These are phyloP conservation scores for Glonium stellatum DNA, from an alignment of 495 filamentous ascomycete species.

Conservation along the genomic window DNA sequence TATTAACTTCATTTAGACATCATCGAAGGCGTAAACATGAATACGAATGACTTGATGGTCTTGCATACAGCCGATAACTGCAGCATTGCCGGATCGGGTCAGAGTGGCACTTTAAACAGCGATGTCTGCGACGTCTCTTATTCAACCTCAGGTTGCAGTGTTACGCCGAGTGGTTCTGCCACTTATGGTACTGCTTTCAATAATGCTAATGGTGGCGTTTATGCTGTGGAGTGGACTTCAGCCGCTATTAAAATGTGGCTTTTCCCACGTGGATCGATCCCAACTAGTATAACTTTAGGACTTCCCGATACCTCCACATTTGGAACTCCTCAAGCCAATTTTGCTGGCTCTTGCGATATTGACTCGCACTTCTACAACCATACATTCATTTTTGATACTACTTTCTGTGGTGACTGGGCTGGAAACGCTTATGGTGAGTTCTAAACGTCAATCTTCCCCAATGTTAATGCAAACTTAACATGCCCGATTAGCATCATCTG, in stretches of 20 bases:
- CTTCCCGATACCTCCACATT: conserved; percentile 57
- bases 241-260: conserved; percentile 68
- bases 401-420: conserved; percentile 88
- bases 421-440: conserved; percentile 44
- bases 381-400: conserved; percentile 72
- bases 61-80: conserved; percentile 70
- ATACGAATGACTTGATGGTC: conserved; percentile 58
- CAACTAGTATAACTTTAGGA: conserved; percentile 49
- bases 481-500: neutral
- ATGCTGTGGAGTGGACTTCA: conserved; percentile 71
- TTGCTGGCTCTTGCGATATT: conserved; percentile 59
- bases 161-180: conserved; percentile 3
- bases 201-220: conserved; percentile 57
- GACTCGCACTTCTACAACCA: conserved; percentile 58
- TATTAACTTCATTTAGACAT: neutral
- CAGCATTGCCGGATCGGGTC: conserved; percentile 44
- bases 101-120: conserved; percentile 44
- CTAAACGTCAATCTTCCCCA: neutral
- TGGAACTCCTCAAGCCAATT: conserved; percentile 61
- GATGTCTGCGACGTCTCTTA: conserved; percentile 42
- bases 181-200: conserved; percentile 26
- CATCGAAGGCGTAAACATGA: conserved; percentile 58
- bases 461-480: neutral
- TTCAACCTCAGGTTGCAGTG: conserved; percentile 15
- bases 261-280: conserved; percentile 58